These are phyloP conservation scores for Citrus maxima DNA, from an alignment of 345 rosid genomes.

Conservation along the genomic window DNA sequence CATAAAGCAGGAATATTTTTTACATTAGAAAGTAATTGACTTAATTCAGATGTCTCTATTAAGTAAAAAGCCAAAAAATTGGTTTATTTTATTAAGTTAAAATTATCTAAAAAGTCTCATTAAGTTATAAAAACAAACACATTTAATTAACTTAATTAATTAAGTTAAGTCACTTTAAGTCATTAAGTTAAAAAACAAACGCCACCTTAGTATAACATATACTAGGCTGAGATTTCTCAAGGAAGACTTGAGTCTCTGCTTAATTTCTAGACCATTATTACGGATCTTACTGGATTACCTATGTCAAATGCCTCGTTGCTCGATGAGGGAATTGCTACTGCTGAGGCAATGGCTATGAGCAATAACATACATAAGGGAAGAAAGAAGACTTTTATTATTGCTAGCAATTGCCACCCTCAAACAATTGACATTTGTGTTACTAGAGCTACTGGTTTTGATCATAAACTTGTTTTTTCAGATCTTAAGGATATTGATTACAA, in stretches of 20 bases:
- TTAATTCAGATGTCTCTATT: no score
- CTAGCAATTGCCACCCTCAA: constrained; percentile 86
- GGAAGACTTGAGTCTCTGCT: constrained; percentile 89
- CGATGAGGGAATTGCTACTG: constrained; percentile 96
- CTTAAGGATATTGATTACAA: constrained; percentile 73
- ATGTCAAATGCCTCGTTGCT: constrained; percentile 92
- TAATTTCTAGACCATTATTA: constrained; percentile 79
- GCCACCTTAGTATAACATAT: constrained; percentile 92
- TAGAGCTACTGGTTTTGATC: constrained; percentile 81
- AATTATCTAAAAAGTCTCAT: no score
- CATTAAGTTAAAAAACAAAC: no score
- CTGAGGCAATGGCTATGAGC: constrained; percentile 99
- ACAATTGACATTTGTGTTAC: constrained; percentile 92
- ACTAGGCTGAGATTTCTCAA: constrained; percentile 94
- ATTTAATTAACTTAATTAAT: no score
- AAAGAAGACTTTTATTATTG: constrained; percentile 88
- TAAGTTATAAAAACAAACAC: no score
- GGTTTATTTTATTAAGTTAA: no score
- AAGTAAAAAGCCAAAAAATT: no score
- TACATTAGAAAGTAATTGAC: no score
- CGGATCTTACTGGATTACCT: constrained; percentile 88
- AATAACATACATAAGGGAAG: constrained; percentile 81
- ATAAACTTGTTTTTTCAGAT: constrained; percentile 57
- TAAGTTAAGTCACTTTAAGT: no score
- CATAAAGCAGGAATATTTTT: no score